Evolutionary conservation across 768 basidiomycete genomes (phyloP), one percentile per base, ranked within the genome.

Genomic region (Podaxis carcinomalis): DNA sequence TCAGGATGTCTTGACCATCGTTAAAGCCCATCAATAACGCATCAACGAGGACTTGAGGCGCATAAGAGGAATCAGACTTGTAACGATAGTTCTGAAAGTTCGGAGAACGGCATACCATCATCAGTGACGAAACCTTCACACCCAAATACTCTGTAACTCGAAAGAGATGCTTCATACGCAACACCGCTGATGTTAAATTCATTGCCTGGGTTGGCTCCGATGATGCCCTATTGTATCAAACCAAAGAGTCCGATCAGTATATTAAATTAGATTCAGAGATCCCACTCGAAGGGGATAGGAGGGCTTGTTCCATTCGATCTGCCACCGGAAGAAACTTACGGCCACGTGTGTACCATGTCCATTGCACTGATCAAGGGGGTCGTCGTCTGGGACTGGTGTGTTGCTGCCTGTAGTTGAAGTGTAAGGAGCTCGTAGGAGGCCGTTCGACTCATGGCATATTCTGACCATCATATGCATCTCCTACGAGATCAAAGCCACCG

Each of bases 171-270:
- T 1, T 79, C 77, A 60, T 80, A 87, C 2, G 89, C 88, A 42
- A 88, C 88, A 57, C 90, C 90, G 51, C 82, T 84, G 66, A 90
- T 83, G 71, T 84, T 84, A 75, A 83, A 87, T 37, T 70, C 67
- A 67, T 89, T 90, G 50, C 74, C 80, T 0, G 83, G 81, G 62
- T 85, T 73, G 16, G 84, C 84, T 13, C 83, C 87, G 57, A 88
- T 80, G 66, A 88, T 87, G 11, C 86, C 88, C 71, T 77, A 60
- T 6, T 28, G 21, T 6, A 49, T 69, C 16, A 25, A 40, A 57
- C 19, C 9, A 36, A 54, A 27, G 16, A 54, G 47, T 51, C 42
- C 35, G 36, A 11, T 23, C 7, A 49, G 5, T 2, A 39, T 53
- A 7, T 23, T 11, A 27, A 23, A 25, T 21, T 27, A 10, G 21